phyloP scores from a whole-genome alignment of 805 yeast genomes.

The Torulaspora indica region DNA sequence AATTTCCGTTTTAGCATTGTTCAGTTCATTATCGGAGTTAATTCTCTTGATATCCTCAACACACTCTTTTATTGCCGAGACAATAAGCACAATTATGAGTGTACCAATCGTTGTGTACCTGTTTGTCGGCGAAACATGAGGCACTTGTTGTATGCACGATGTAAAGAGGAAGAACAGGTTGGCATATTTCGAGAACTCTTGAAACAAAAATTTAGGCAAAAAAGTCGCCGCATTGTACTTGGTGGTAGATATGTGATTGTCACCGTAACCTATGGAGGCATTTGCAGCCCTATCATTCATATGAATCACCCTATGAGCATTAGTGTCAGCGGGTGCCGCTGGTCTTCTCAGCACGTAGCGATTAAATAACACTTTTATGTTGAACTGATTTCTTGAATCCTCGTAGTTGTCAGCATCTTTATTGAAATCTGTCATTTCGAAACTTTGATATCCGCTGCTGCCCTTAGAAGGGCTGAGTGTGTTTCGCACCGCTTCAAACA shows the following conservation, averaged over 20 bases:
- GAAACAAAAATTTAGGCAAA: constrained; percentile 88
- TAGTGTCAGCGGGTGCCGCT: constrained; percentile 7
- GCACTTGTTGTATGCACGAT: constrained; percentile 92
- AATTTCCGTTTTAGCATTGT: constrained; percentile 69
- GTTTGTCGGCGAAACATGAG: constrained; percentile 93
- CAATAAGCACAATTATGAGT: constrained; percentile 71
- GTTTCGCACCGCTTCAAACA: constrained; percentile 18
- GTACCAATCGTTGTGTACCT: constrained; percentile 95
- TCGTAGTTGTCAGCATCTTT: constrained; percentile 27
- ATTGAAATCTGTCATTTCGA: constrained; percentile 34
- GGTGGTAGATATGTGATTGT: constrained; percentile 89
- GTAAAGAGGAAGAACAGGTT: constrained; percentile 91
- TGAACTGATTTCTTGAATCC: constrained; percentile 36
- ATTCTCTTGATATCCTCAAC: constrained; percentile 88
- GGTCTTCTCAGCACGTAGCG: constrained; percentile 35
- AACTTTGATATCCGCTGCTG: constrained; percentile 17
- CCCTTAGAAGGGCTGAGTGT: constrained; percentile 15
- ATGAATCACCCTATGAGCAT: constrained; percentile 61
- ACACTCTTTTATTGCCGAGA: constrained; percentile 88
- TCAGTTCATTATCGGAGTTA: constrained; percentile 81
- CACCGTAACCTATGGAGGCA: constrained; percentile 52
- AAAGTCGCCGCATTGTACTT: constrained; percentile 92
- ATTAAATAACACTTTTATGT: constrained; percentile 39
- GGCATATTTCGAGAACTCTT: constrained; percentile 96
- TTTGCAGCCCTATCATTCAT: constrained; percentile 61